Conservation (phyloP, 23 red algal genomes). For the Gracilaria domingensis region DNA sequence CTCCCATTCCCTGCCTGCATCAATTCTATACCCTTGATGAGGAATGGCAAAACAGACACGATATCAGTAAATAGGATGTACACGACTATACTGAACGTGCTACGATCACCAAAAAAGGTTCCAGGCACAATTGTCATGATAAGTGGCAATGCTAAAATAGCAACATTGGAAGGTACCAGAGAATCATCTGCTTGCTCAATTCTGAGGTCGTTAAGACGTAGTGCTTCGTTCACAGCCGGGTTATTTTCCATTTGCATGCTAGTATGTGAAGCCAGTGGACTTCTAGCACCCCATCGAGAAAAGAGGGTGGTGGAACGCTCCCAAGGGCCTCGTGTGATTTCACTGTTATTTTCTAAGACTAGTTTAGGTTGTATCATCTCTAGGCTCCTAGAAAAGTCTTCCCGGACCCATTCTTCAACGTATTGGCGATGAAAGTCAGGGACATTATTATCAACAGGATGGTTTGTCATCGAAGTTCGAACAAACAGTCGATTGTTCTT, state of each 20-base stretch:
- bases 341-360: neutral
- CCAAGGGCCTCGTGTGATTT: constrained; percentile 6
- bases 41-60: constrained; percentile 37
- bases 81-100: constrained; percentile 20
- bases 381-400: neutral
- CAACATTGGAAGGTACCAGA: constrained; percentile 54
- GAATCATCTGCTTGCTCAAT: constrained; percentile 34
- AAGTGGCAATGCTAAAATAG: constrained; percentile 49
- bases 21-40: constrained; percentile 52
- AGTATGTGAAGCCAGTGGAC: neutral
- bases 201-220: constrained; percentile 11
- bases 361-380: constrained; percentile 31
- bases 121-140: constrained; percentile 36
- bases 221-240: constrained; percentile 11
- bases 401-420: constrained; percentile 28
- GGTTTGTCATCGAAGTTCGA: constrained; percentile 21
- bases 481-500: neutral
- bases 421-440: constrained; percentile 44
- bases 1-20: neutral
- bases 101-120: constrained; percentile 27
- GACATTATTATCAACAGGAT: constrained; percentile 30
- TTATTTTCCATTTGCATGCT: constrained; percentile 20
- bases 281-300: constrained; percentile 27
- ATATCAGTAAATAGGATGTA: constrained; percentile 50
- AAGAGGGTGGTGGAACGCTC: constrained; percentile 18